A percentile compares a stretch with the other conserved stretches of the same genome.
These are phyloP conservation scores for Gardenia jasminoides DNA, from an alignment of 257 asterid species.

Conservation along the genomic window DNA sequence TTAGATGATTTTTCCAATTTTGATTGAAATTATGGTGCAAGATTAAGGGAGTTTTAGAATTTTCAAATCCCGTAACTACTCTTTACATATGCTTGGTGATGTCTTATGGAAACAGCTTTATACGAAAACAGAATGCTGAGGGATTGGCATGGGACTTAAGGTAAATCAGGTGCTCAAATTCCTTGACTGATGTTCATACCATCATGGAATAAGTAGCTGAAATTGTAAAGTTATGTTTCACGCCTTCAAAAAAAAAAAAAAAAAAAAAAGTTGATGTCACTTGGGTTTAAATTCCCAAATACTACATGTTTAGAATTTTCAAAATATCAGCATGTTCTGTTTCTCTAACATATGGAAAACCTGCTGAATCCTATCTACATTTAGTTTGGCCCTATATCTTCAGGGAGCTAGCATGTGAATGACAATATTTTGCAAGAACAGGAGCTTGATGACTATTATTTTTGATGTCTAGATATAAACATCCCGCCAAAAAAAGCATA, in stretches of 20 bases:
- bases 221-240: background rate
- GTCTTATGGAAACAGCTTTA: constrained; percentile 7
- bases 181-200: constrained; percentile 1
- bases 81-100: background rate
- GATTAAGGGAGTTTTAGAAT: constrained; percentile 3
- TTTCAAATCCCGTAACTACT: background rate
- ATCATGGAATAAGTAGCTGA: background rate
- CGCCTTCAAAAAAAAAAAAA: background rate
- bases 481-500: no score
- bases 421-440: no score
- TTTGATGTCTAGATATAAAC: no score
- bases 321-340: no score
- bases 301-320: background rate
- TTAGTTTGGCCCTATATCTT: no score
- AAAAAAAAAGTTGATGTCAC: background rate
- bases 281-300: background rate
- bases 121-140: background rate
- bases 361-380: no score
- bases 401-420: no score
- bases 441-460: no score
- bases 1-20: constrained; percentile 4
- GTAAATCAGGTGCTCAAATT: background rate
- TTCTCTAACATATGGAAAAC: no score
- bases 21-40: constrained; percentile 9
- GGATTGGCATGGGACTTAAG: no score